These are phyloP conservation scores for Aspergillaceae sp. DNA, from an alignment of 2,329 filamentous ascomycete species.

Conservation along the genomic window DNA sequence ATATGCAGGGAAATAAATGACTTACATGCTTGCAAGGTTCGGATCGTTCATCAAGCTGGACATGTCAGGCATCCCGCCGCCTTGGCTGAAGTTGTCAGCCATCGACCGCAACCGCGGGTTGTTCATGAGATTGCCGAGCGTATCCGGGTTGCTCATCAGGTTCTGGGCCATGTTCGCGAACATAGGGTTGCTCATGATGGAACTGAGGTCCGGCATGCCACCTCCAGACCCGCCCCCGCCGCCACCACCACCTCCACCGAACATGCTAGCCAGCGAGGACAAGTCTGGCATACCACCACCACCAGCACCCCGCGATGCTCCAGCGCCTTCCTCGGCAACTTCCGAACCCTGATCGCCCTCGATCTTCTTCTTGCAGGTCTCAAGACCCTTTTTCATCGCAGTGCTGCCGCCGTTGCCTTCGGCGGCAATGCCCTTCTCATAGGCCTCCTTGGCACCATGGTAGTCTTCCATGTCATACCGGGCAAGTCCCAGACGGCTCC, in stretches of 20 bases:
- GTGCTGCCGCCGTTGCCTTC: conserved; percentile 92
- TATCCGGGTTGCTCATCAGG: conserved; percentile 91
- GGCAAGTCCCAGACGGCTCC: conserved; percentile 86
- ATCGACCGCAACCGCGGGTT: conserved; percentile 84
- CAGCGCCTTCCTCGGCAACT: conserved; percentile 43
- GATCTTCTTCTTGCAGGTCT: conserved; percentile 82
- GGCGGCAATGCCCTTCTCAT: conserved; percentile 82
- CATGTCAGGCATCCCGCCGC: conserved; percentile 85
- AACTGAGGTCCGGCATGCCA: conserved; percentile 74
- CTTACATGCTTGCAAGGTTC: conserved; percentile 85
- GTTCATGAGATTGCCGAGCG: conserved; percentile 86
- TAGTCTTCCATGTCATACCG: conserved; percentile 86
- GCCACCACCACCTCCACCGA: conserved; percentile 54
- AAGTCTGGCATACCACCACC: conserved; percentile 61
- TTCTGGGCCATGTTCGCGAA: conserved; percentile 95
- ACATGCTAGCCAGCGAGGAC: conserved; percentile 61
- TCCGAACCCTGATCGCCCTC: conserved; percentile 63
- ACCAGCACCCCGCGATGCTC: conserved; percentile 36
- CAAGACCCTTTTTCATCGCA: conserved; percentile 93
- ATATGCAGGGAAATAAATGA: conserved; percentile 14
- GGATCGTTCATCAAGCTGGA: conserved; percentile 83
- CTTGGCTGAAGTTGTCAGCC: conserved; percentile 65
- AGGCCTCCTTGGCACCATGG: conserved; percentile 88
- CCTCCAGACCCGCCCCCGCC: conserved; percentile 52
- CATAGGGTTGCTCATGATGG: conserved; percentile 97